Percentiles rank a stretch among this genome's conserved stretches.
Evolutionary conservation across 1,284 basidiomycete species (phyloP).

Genomic region (Trametes pubescens): DNA sequence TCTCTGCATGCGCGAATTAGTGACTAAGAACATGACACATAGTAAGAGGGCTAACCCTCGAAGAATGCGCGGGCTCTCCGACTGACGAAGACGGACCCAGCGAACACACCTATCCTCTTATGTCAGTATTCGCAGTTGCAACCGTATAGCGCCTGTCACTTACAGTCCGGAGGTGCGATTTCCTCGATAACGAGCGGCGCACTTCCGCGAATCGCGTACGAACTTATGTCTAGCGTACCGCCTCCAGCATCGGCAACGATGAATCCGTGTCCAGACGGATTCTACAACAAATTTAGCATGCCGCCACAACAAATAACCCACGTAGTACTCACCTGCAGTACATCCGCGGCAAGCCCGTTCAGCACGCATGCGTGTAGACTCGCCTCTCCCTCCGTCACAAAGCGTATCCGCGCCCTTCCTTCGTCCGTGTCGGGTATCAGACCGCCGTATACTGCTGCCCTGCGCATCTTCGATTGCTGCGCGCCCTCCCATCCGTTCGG

Average conservation of each 20-base stretch:
- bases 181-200: constrained; percentile 79
- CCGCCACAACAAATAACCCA: background rate
- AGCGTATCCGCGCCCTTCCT: constrained; percentile 72
- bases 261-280: constrained; percentile 75
- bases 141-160: constrained; percentile 34
- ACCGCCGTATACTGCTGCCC: constrained; percentile 70
- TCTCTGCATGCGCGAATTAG: constrained; percentile 52
- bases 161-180: constrained; percentile 81
- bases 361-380: constrained; percentile 80
- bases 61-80: constrained; percentile 72
- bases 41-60: constrained; percentile 53
- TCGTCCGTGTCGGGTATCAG: constrained; percentile 76
- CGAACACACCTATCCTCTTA: constrained; percentile 64
- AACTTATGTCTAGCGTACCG: constrained; percentile 80
- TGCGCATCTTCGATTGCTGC: constrained; percentile 79
- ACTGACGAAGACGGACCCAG: constrained; percentile 83
- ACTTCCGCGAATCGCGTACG: constrained; percentile 73
- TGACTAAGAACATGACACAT: background rate
- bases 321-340: constrained; percentile 62
- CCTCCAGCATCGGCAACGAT: constrained; percentile 82
- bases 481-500: constrained; percentile 86
- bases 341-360: constrained; percentile 76
- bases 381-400: constrained; percentile 84
- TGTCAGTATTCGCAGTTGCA: constrained; percentile 12
- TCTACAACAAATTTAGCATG: constrained; percentile 46